Evolutionary conservation across 2,329 filamentous ascomycete species (phyloP).

Genomic region (Pseudogymnoascus sp.): DNA sequence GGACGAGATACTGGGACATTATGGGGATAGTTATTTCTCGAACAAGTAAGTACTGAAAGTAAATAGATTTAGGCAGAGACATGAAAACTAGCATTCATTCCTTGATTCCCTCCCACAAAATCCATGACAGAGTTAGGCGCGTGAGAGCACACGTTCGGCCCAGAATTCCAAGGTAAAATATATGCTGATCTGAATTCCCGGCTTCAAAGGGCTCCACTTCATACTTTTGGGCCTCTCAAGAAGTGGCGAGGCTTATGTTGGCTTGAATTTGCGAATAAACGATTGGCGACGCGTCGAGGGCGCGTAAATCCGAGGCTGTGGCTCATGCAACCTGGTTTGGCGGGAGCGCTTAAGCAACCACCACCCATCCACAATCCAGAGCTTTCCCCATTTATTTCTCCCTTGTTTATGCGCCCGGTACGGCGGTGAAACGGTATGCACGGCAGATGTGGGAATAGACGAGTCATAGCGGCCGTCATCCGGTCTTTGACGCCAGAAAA

Average conservation of each 20-base stretch:
- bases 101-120: neutral
- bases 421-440: neutral
- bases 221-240: neutral
- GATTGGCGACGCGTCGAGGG: constrained; percentile 2
- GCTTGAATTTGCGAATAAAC: neutral
- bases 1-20: neutral
- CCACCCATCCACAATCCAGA: neutral
- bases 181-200: neutral
- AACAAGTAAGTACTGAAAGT: neutral
- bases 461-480: neutral
- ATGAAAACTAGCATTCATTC: neutral
- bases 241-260: neutral
- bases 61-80: neutral
- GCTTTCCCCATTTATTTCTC: neutral
- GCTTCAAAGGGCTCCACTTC: neutral
- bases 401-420: neutral
- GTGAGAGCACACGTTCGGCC: neutral
- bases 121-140: neutral
- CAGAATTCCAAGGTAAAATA: neutral
- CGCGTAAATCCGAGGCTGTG: neutral
- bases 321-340: neutral
- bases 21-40: neutral
- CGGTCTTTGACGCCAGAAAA: neutral
- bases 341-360: constrained; percentile 3
- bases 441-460: neutral